phyloP scores from a whole-genome alignment of 257 asterid genomes.

The Solanum habrochaites region DNA sequence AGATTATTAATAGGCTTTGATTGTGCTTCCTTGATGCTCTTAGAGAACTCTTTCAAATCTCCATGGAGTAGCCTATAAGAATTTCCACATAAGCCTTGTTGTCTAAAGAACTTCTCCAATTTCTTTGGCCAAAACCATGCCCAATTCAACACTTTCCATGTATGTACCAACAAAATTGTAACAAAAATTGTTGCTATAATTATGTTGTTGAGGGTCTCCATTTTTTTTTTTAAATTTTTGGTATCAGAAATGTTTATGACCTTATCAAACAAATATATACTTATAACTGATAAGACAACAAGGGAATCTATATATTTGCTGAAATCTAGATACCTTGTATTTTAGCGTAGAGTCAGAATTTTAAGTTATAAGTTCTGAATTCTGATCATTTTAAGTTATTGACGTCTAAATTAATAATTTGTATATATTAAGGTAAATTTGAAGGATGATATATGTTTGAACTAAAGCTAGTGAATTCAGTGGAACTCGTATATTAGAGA shows the following conservation, averaged over 20 bases:
- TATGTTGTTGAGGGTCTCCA: conserved; percentile 6
- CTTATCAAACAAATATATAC: background rate
- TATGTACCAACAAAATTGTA: background rate
- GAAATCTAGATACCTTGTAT: background rate
- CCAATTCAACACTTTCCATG: conserved; percentile 20
- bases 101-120: conserved; percentile 12
- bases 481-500: background rate
- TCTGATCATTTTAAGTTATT: background rate
- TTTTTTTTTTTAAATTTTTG: background rate
- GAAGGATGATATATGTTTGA: too few species aligned
- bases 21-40: conserved; percentile 7
- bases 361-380: background rate
- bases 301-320: background rate
- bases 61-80: conserved; percentile 23
- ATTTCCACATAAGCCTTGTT: conserved; percentile 24
- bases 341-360: background rate
- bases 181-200: background rate
- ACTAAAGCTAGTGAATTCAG: background rate
- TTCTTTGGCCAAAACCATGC: conserved; percentile 23
- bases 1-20: conserved; percentile 18
- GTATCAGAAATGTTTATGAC: background rate
- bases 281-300: background rate
- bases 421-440: background rate
- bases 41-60: conserved; percentile 15
- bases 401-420: background rate